These are phyloP conservation scores for Xylaria scruposa DNA, from an alignment of 495 filamentous ascomycete species.

Conservation along the genomic window DNA sequence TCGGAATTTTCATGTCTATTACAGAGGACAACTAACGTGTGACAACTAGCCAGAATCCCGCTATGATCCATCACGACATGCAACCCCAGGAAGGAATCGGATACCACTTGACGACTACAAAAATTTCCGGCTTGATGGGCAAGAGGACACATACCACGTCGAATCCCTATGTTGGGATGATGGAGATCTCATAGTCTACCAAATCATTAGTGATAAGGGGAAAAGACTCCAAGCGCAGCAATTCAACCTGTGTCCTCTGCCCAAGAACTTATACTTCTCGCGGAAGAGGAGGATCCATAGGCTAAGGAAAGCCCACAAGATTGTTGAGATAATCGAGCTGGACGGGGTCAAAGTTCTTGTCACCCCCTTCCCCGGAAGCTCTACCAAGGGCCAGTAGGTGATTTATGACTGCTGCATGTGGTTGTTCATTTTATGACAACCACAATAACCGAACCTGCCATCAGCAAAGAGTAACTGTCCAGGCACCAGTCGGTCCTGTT, in stretches of 20 bases:
- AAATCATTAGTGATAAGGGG: not conserved
- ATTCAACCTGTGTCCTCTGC: not conserved
- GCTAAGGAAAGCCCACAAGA: not conserved
- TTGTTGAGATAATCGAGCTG: not conserved
- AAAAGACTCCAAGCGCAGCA: constrained; percentile 2
- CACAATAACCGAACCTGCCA: too few relatives aligned
- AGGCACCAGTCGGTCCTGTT: too few relatives aligned
- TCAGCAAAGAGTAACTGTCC: too few relatives aligned
- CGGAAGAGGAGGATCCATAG: constrained; percentile 6
- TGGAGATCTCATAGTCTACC: constrained; percentile 10
- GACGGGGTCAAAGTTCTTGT: not conserved
- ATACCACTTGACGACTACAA: not conserved
- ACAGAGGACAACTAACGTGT: not conserved
- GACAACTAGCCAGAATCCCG: not conserved
- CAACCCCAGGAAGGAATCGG: not conserved
- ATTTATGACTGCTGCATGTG: too few relatives aligned
- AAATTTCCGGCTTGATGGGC: constrained; percentile 4
- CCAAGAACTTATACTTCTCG: not conserved
- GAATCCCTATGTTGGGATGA: not conserved
- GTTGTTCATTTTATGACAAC: too few relatives aligned
- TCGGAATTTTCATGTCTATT: too few relatives aligned
- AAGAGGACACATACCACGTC: constrained; percentile 1
- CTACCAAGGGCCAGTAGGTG: too few relatives aligned
- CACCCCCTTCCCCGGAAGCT: not conserved
- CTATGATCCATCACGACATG: not conserved